Evolutionary conservation across 2,329 filamentous ascomycete species (phyloP).

Genomic region (Chaetomium strumarium): DNA sequence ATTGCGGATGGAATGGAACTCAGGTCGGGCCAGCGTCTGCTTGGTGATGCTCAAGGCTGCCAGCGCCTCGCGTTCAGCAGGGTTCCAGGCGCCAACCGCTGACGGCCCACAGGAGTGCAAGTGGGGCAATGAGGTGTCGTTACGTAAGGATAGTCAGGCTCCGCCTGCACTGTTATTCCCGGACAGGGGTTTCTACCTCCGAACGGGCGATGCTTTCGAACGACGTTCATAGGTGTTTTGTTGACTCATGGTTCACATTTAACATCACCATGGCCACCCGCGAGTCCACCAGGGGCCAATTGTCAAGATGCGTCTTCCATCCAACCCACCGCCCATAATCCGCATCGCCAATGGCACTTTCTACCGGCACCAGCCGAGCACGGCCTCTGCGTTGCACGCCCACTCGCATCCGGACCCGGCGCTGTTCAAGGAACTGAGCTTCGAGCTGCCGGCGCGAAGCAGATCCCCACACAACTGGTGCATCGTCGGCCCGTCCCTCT

Average conservation of each 20-base stretch:
- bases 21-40: neutral
- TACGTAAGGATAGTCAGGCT: constrained; percentile 5
- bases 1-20: neutral
- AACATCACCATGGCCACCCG: constrained; percentile 5
- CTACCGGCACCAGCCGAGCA: constrained; percentile 65
- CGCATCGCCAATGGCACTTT: constrained; percentile 76
- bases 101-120: constrained; percentile 17
- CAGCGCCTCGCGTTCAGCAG: constrained; percentile 1
- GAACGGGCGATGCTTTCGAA: neutral
- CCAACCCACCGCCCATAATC: constrained; percentile 53
- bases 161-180: constrained; percentile 5
- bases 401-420: constrained; percentile 56
- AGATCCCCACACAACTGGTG: constrained; percentile 64
- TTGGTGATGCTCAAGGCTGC: neutral
- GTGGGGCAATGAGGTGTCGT: neutral
- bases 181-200: constrained; percentile 2
- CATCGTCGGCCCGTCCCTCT: constrained; percentile 71
- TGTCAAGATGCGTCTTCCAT: constrained; percentile 34
- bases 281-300: constrained; percentile 15
- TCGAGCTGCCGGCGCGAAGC: constrained; percentile 59
- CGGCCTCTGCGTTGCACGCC: constrained; percentile 47
- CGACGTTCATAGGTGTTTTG: neutral
- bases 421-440: constrained; percentile 65
- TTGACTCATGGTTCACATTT: constrained; percentile 7
- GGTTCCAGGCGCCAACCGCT: neutral